These are phyloP conservation scores for Priceomyces castillae DNA, from an alignment of 805 yeast genomes.

Conservation along the genomic window DNA sequence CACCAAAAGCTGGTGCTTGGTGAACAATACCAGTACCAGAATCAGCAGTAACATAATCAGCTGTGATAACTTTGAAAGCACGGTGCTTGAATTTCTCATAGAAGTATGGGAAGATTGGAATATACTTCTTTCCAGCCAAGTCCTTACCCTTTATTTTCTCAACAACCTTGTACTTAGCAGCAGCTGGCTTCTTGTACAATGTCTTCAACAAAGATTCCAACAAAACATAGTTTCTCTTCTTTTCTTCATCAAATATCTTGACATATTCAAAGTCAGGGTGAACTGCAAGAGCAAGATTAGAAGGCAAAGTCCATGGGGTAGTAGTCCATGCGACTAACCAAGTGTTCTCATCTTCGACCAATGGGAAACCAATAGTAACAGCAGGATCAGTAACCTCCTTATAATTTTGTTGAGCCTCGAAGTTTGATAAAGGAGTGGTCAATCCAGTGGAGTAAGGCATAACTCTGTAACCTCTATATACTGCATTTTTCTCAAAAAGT, in stretches of 20 bases:
- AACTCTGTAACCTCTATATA: constrained; percentile 92
- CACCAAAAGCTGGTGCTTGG: constrained; percentile 99
- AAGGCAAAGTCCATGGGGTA: constrained; percentile 99
- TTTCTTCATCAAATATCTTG: constrained; percentile 87
- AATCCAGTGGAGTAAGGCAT: constrained; percentile 99
- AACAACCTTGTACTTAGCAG: constrained; percentile 80
- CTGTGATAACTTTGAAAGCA: constrained; percentile 81
- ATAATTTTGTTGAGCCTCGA: constrained; percentile 98
- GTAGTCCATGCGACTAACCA: constrained; percentile 97
- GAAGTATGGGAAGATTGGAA: constrained; percentile 82
- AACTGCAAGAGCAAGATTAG: constrained; percentile 88
- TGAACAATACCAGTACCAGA: constrained; percentile 99
- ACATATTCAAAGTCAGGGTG: constrained; percentile 88
- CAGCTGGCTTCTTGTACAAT: constrained; percentile 90
- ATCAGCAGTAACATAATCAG: constrained; percentile 83
- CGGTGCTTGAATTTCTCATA: constrained; percentile 67
- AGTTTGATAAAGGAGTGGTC: constrained; percentile 94
- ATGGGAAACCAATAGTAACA: constrained; percentile 85
- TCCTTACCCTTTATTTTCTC: constrained; percentile 79
- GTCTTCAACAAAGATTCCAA: constrained; percentile 80
- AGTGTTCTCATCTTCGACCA: constrained; percentile 76
- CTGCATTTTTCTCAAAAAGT: constrained; percentile 79
- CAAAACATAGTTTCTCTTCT: constrained; percentile 76
- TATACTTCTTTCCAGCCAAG: constrained; percentile 74
- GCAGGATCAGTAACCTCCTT: constrained; percentile 98